Conservation (phyloP, 75 land plant species). For the Cupressus sempervirens region DNA sequence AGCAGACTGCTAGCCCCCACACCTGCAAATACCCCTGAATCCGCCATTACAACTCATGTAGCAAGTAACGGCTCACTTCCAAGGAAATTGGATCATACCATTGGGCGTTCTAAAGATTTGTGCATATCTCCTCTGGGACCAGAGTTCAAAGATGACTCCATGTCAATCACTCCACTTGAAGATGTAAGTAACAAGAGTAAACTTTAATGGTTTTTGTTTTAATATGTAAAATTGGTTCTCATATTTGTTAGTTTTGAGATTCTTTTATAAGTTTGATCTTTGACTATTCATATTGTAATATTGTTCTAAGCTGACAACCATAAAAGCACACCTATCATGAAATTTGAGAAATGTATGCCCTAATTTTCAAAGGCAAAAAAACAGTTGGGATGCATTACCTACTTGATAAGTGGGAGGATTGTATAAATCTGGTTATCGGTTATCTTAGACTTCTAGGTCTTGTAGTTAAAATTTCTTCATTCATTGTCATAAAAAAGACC, state of each 20-base stretch:
- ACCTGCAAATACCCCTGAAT: conserved; percentile 57
- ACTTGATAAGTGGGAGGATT: too few relatives aligned
- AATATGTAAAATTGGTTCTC: not conserved
- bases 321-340: too few relatives aligned
- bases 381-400: too few relatives aligned
- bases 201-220: not conserved
- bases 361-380: too few relatives aligned
- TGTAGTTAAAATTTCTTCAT: not conserved
- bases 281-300: too few relatives aligned
- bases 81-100: not conserved
- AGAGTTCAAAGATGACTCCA: not conserved
- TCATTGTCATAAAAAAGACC: conserved; percentile 2
- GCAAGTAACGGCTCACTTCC: not conserved
- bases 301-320: too few relatives aligned
- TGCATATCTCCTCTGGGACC: not conserved
- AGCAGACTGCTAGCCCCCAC: conserved; percentile 51
- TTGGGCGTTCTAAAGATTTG: not conserved
- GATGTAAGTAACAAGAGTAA: not conserved
- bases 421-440: too few relatives aligned
- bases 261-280: not conserved
- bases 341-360: too few relatives aligned
- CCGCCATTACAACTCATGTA: not conserved
- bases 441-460: too few relatives aligned
- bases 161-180: not conserved
- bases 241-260: not conserved